A percentile compares a stretch with the other conserved stretches of the same genome.
Conservation (phyloP, 2,329 filamentous ascomycete genomes). For the Diaporthe eres region DNA sequence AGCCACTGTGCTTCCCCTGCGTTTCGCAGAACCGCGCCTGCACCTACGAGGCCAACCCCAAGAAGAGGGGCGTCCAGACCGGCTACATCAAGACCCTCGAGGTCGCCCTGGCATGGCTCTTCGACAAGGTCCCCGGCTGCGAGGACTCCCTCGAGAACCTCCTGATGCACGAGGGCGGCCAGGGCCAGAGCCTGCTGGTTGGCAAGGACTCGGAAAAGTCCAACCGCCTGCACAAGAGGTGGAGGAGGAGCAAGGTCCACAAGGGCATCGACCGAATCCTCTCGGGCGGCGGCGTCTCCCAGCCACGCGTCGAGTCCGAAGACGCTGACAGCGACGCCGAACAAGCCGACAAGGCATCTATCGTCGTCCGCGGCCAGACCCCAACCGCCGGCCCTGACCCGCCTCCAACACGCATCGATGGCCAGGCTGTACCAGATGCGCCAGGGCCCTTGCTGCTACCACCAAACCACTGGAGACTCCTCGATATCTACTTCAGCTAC, state of each 20-base stretch:
- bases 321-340: constrained; percentile 50
- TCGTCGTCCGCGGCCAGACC: not conserved
- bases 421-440: not conserved
- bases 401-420: constrained; percentile 6
- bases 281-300: constrained; percentile 58
- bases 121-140: constrained; percentile 71
- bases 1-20: constrained; percentile 78
- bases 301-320: constrained; percentile 51
- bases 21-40: constrained; percentile 74
- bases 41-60: constrained; percentile 79
- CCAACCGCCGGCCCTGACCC: not conserved
- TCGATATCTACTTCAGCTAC: constrained; percentile 82
- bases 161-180: constrained; percentile 61
- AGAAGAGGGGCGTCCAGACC: constrained; percentile 84
- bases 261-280: constrained; percentile 74
- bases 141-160: constrained; percentile 71
- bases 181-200: constrained; percentile 61
- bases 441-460: constrained; percentile 55
- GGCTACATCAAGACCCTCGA: constrained; percentile 84
- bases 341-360: constrained; percentile 29
- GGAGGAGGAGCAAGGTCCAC: constrained; percentile 74
- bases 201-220: constrained; percentile 66
- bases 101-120: constrained; percentile 75
- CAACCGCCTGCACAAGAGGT: constrained; percentile 72
- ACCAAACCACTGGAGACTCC: constrained; percentile 69